Base-by-base conservation (phyloP, 768 basidiomycete species). In the Leccinum variicolor region DNA sequence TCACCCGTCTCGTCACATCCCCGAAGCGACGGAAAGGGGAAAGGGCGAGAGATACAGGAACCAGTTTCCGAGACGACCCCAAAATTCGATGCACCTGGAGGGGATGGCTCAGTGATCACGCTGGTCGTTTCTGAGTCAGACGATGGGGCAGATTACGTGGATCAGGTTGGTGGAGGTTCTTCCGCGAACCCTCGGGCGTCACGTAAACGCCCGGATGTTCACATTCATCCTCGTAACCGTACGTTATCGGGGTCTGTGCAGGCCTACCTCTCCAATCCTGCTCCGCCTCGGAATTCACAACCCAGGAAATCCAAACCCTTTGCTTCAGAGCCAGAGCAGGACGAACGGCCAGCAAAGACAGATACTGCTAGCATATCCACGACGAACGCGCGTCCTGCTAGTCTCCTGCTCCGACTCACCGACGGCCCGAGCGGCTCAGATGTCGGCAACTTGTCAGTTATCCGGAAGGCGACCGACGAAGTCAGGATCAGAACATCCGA, bases 181-280 rank as follows among this genome's bases (percentile, higher is more conserved):
- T 52, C 60, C 62, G 64, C 62, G 59, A 59, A 58, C 23, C 21
- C 56, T 52, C 56, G 4, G 6, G 6, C 17, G 23, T 60, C 70
- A 63, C 68, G 58, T 65, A 63, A 69, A 41, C 64, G 55, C n/a
- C 45, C 33, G 46, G 54, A 47, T 43, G 26, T 46, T 21, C 19
- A 31, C 14, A 64, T 70, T 41, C 61, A 61, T 50, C 70, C 71
- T 43, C 77, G 77, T 56, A 70, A 75, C 58, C 76, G 74, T 60
- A 78, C 70, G 60, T 72, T 84, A 33, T 70, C 74, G 45, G 77
- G 81, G 54, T 77, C 81, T 14, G 75, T 84, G 4, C 79, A 77
- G 41, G 78, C 79, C 2, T 75, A 84, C 65, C 77, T 84, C 50
- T 60, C 62, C 11, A 55, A 52, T 6, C 56, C 64, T 7, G 31